Conservation (phyloP, 2,329 filamentous ascomycete genomes). For the Fusarium continuum region DNA sequence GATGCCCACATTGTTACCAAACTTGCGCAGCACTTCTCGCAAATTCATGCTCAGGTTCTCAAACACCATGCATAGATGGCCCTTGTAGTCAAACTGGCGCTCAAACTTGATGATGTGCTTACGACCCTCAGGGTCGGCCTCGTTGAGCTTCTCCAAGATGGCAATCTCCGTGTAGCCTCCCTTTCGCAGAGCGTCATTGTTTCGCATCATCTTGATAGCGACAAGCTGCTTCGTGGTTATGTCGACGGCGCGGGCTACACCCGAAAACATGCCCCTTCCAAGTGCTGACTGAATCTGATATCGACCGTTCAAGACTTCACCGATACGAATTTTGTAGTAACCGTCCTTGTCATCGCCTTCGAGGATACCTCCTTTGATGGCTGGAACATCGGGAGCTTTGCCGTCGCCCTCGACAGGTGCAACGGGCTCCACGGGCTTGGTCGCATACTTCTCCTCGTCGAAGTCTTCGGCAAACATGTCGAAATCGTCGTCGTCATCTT, state of each 20-base stretch:
- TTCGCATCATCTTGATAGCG: slow-evolving; percentile 97
- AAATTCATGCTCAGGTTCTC: slow-evolving; percentile 94
- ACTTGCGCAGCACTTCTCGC: slow-evolving; percentile 93
- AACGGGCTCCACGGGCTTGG: slow-evolving; percentile 52
- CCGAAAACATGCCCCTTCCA: slow-evolving; percentile 95
- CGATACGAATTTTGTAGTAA: slow-evolving; percentile 94
- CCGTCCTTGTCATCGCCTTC: slow-evolving; percentile 95
- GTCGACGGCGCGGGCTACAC: slow-evolving; percentile 89
- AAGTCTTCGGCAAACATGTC: slow-evolving; percentile 93
- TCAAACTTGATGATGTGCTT: slow-evolving; percentile 92
- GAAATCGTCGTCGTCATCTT: slow-evolving; percentile 66
- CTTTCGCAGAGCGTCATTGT: slow-evolving; percentile 92
- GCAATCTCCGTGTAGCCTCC: slow-evolving; percentile 94
- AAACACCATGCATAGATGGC: slow-evolving; percentile 95
- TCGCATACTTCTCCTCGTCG: slow-evolving; percentile 71
- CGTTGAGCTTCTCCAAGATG: slow-evolving; percentile 87
- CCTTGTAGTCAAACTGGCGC: slow-evolving; percentile 90
- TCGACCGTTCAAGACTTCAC: slow-evolving; percentile 86
- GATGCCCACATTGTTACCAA: slow-evolving; percentile 92
- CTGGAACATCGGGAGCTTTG: slow-evolving; percentile 61
- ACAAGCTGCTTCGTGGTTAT: slow-evolving; percentile 78
- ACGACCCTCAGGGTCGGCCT: slow-evolving; percentile 85
- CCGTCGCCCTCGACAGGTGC: slow-evolving; percentile 54
- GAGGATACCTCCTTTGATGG: slow-evolving; percentile 77
- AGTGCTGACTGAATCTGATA: slow-evolving; percentile 90